Percentiles rank a stretch among this genome's conserved stretches.
phyloP scores from a whole-genome alignment of 441 rosid genomes.

The Syzygium malaccense region DNA sequence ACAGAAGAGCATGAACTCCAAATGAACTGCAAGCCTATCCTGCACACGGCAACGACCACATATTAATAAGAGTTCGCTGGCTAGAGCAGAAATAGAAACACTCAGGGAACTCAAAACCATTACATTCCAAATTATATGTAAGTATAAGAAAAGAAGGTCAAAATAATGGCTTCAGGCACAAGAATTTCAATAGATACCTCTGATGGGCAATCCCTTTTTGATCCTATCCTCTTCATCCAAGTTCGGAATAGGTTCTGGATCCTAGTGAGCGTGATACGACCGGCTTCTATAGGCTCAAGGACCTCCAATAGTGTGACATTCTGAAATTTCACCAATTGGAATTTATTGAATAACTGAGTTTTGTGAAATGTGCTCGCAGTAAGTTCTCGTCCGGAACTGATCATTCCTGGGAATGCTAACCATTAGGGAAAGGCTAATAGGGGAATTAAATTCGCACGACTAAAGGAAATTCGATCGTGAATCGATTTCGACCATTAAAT shows the following conservation, averaged over 20 bases:
- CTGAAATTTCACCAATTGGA: too few relatives aligned
- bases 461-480: too few relatives aligned
- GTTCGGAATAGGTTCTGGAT: constrained; percentile 32
- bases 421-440: too few relatives aligned
- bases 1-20: constrained; percentile 56
- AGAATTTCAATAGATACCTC: constrained; percentile 21
- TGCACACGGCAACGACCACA: constrained; percentile 9
- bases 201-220: constrained; percentile 13
- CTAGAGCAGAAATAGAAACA: neutral
- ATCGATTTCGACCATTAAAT: too few relatives aligned
- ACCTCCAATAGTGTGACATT: too few relatives aligned
- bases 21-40: constrained; percentile 51
- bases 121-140: neutral
- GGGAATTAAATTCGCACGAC: too few relatives aligned
- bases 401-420: too few relatives aligned
- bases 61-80: neutral
- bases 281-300: constrained; percentile 30
- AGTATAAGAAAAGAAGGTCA: neutral
- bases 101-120: neutral
- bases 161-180: neutral
- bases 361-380: too few relatives aligned
- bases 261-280: neutral
- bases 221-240: constrained; percentile 59
- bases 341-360: too few relatives aligned
- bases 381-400: too few relatives aligned